phyloP scores from a whole-genome alignment of 768 basidiomycete genomes.

The Rhizopogon vesiculosus region DNA sequence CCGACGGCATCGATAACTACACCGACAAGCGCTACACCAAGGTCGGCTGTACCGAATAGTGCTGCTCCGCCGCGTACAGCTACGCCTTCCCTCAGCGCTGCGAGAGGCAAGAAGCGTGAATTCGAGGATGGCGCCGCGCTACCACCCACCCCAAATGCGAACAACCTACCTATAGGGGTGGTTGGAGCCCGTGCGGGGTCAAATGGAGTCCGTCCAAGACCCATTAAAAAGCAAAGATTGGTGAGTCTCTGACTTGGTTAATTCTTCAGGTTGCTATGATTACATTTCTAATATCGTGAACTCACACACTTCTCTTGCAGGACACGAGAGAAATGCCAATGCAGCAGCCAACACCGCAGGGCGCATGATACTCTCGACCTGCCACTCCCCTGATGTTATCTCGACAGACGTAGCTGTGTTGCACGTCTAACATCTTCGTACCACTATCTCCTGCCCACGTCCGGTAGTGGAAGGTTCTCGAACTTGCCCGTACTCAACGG shows the following conservation, averaged over 20 bases:
- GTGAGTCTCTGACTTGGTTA: constrained; percentile 35
- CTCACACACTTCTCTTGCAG: constrained; percentile 26
- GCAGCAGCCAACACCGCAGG: constrained; percentile 73
- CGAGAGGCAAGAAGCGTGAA: constrained; percentile 31
- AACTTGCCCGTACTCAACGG: not conserved
- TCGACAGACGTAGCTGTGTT: not conserved
- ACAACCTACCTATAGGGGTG: constrained; percentile 24
- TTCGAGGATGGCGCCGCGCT: constrained; percentile 20
- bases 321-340: constrained; percentile 59
- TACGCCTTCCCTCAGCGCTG: constrained; percentile 1
- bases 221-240: constrained; percentile 73
- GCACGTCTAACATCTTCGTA: not conserved
- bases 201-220: constrained; percentile 56
- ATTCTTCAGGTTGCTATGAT: not conserved
- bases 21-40: constrained; percentile 27
- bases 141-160: constrained; percentile 16
- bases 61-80: constrained; percentile 20
- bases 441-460: not conserved
- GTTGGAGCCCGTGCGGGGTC: constrained; percentile 56
- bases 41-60: constrained; percentile 21
- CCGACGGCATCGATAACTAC: constrained; percentile 24
- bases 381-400: not conserved
- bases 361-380: constrained; percentile 33
- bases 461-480: not conserved
- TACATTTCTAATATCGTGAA: not conserved